These are phyloP conservation scores for Pyricularia sp. DNA, from an alignment of 2,329 filamentous ascomycete species.

Conservation along the genomic window DNA sequence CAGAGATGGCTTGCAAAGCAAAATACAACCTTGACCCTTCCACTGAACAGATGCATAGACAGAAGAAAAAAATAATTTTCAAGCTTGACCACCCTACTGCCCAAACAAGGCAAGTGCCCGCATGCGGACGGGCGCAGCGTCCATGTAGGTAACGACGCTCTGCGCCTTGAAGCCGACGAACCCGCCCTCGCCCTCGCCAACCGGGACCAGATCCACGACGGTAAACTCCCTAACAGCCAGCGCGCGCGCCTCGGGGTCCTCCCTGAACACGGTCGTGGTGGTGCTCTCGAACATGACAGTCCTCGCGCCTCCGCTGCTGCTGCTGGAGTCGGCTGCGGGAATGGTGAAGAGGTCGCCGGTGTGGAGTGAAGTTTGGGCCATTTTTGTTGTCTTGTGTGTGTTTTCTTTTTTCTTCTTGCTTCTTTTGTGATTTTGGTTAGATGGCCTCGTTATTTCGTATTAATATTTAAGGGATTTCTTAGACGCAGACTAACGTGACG, in stretches of 20 bases:
- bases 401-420: no score
- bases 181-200: slow-evolving; percentile 3
- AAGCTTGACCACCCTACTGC: not conserved
- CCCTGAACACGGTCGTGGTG: slow-evolving; percentile 6
- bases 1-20: not conserved
- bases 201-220: slow-evolving; percentile 5
- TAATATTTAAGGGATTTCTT: no score
- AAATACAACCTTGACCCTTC: no score
- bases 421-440: no score
- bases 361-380: slow-evolving; percentile 2
- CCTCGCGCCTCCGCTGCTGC: not conserved
- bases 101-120: not conserved
- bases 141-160: slow-evolving; percentile 5
- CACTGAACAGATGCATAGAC: not conserved
- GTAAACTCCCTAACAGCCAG: slow-evolving; percentile 6
- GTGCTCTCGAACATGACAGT: slow-evolving; percentile 8
- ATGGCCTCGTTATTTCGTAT: not conserved
- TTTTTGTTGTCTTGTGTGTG: no score
- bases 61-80: not conserved
- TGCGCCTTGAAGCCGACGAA: slow-evolving; percentile 1
- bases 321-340: not conserved
- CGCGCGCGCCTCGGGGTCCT: slow-evolving; percentile 4
- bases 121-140: not conserved
- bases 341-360: slow-evolving; percentile 1
- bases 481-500: no score